Percentiles rank a stretch among this genome's conserved stretches.
These are phyloP conservation scores for Epichloe festucae DNA, from an alignment of 2,329 filamentous ascomycete genomes.

Conservation along the genomic window DNA sequence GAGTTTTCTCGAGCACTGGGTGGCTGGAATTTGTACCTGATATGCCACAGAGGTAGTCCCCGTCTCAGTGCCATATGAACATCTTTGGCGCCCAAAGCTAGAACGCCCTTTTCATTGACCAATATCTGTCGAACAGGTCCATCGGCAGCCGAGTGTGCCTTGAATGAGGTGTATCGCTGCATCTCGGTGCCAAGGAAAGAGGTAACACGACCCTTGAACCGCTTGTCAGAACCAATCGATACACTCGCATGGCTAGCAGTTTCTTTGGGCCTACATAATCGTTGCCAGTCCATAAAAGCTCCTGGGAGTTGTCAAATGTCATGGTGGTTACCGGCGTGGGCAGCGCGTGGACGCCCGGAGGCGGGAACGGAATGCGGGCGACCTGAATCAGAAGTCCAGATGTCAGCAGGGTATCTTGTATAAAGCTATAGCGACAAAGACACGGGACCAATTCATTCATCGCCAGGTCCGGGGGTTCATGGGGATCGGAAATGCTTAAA, in stretches of 20 bases:
- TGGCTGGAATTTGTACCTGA: slow-evolving; percentile 39
- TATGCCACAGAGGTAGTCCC: slow-evolving; percentile 78
- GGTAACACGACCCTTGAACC: slow-evolving; percentile 61
- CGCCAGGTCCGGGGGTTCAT: background rate
- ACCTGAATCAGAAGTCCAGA: slow-evolving; percentile 37
- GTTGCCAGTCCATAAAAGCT: slow-evolving; percentile 87
- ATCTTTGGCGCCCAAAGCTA: slow-evolving; percentile 70
- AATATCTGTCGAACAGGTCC: slow-evolving; percentile 78
- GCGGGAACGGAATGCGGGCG: slow-evolving; percentile 68
- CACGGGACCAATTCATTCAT: background rate
- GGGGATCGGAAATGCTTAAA: background rate
- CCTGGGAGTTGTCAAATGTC: slow-evolving; percentile 79
- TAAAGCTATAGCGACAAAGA: background rate
- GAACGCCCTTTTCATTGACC: slow-evolving; percentile 80
- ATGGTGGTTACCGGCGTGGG: slow-evolving; percentile 64
- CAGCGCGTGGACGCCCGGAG: slow-evolving; percentile 56
- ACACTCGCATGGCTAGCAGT: background rate
- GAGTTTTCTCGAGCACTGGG: background rate
- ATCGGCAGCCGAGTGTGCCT: slow-evolving; percentile 59
- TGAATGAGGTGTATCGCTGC: slow-evolving; percentile 81
- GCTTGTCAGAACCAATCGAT: slow-evolving; percentile 12
- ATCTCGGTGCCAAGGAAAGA: slow-evolving; percentile 82
- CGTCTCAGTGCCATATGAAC: slow-evolving; percentile 80
- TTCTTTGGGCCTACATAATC: slow-evolving; percentile 53
- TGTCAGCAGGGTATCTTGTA: background rate